Evolutionary conservation across 2,329 filamentous ascomycete species (phyloP), one percentile per base, ranked within the genome.

Genomic region (Botrytis paeoniae): DNA sequence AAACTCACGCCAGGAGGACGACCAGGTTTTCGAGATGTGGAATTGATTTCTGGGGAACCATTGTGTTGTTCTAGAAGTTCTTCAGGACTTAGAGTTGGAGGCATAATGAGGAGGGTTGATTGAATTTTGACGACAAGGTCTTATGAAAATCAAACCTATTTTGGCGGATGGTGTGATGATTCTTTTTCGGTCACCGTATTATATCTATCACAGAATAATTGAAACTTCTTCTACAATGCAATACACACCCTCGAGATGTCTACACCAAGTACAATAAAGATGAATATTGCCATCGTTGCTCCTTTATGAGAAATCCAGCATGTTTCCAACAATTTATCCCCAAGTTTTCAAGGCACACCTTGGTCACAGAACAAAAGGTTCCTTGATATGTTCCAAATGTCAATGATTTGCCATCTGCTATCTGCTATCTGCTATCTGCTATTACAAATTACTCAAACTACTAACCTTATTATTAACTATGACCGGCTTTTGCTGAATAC

Each of bases 1-100:
- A 80, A 74, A 20, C 75, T 75, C 9, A 76, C 75, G n/a, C 73
- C 69, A 72, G 76, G 75, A 39, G 79, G 78, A 29, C 79, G 73
- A 14, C 78, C 79, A 20, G 76, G 78, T 73, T 76, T 78, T 57
- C 72, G 66, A n/a, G 48, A 68, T 41, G 48, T 32, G n/a, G 65
- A 41, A 29, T 9, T 57, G 45, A 18, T 48, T 72, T 72, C 70
- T 62, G 41, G 35, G 37, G 29, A 62, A 22, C 25, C 32, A 70
- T 59, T 35, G 41, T 32, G 32, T 61, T 59, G 54, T 32, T 10
- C 22, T 59, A 45, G 41, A 12, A 39, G 29, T 22, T 45, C 54
- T 37, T 62, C 41, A n/a, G 8, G 22, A 29, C 6, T 29, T 62
- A 37, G 54, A 62, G 39, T 12, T 70, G 54, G 14, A 62, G 54